Evolutionary conservation across 495 filamentous ascomycete genomes (phyloP).

Genomic region (Tuber indicum): DNA sequence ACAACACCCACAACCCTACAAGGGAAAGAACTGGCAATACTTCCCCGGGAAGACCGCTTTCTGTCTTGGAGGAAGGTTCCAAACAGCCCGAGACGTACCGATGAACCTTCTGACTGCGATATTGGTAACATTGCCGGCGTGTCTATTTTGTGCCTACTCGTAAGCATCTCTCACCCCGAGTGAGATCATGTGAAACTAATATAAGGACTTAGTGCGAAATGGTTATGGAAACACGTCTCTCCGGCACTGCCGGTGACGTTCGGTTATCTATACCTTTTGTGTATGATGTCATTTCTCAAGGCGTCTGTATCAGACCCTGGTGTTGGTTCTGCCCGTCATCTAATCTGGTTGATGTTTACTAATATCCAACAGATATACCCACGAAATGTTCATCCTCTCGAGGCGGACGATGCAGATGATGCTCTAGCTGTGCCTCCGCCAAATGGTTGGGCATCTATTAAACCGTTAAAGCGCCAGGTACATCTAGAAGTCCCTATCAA

Average conservation of each 20-base stretch:
- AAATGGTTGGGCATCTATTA: conserved; percentile 85
- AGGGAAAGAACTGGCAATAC: conserved; percentile 78
- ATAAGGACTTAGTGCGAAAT: conserved; percentile 57
- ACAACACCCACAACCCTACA: conserved; percentile 44
- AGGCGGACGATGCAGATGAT: conserved; percentile 59
- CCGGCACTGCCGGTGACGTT: conserved; percentile 88
- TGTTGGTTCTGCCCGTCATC: conserved; percentile 51
- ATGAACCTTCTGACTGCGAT: conserved; percentile 83
- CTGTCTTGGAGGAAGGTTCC: conserved; percentile 72
- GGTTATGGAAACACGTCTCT: conserved; percentile 83
- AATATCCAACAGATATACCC: conserved; percentile 37
- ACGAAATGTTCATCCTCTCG: conserved; percentile 52
- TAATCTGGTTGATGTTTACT: conserved; percentile 22
- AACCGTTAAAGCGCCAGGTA: conserved; percentile 56
- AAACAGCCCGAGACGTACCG: conserved; percentile 83
- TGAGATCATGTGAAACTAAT: conserved; percentile 18
- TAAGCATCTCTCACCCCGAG: conserved; percentile 44
- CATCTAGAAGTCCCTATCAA: conserved; percentile 93
- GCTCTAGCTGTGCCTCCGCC: conserved; percentile 73
- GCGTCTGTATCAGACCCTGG: conserved; percentile 87
- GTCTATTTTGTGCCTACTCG: conserved; percentile 81
- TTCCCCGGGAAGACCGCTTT: conserved; percentile 89
- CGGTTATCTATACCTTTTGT: conserved; percentile 82
- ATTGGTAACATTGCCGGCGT: conserved; percentile 65
- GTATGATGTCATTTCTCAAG: conserved; percentile 86